phyloP scores from a whole-genome alignment of 106 monocot genomes.

The Dioscorea alata region DNA sequence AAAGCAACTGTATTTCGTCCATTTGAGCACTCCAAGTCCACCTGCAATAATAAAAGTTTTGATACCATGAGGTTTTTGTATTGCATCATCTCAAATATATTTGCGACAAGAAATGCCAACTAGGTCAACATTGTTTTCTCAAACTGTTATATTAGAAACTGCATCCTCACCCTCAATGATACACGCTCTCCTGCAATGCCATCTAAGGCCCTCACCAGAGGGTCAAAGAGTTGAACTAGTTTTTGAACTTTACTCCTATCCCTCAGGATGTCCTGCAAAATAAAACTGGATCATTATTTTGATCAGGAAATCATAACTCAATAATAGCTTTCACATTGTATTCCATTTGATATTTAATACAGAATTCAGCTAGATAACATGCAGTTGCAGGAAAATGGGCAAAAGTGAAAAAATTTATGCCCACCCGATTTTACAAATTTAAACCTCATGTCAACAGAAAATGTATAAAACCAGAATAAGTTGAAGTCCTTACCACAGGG shows the following conservation, averaged over 20 bases:
- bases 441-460: no score
- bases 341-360: no score
- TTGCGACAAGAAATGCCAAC: neutral
- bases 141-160: neutral
- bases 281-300: neutral
- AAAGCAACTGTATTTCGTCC: constrained; percentile 68
- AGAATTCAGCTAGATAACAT: no score
- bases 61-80: neutral
- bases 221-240: constrained; percentile 70
- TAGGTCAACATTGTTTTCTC: neutral
- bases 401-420: no score
- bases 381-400: no score
- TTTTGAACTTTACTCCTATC: constrained; percentile 63
- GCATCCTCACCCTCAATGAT: constrained; percentile 78
- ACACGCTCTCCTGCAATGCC: constrained; percentile 78
- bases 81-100: no score
- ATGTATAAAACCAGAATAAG: neutral
- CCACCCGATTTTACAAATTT: no score
- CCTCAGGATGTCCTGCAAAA: constrained; percentile 58
- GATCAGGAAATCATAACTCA: no score
- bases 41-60: constrained; percentile 24
- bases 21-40: constrained; percentile 89
- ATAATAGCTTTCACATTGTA: no score
- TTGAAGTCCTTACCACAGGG: constrained; percentile 49
- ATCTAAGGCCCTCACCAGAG: constrained; percentile 81